Conservation (phyloP, 1,284 basidiomycete genomes). For the Takashimella tepidaria region DNA sequence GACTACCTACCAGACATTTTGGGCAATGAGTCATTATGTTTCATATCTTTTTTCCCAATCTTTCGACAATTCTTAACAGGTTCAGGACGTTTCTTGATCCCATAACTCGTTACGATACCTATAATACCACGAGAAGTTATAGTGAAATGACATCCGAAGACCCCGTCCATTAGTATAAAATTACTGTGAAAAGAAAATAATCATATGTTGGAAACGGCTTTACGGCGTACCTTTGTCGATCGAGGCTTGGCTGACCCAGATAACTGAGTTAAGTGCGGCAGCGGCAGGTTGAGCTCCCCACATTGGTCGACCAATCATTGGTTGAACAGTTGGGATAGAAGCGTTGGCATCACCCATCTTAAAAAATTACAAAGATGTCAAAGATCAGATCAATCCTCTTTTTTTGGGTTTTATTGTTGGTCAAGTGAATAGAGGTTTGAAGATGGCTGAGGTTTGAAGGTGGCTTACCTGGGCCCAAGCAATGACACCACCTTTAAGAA, state of each 20-base stretch:
- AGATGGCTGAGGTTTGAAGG: too few species aligned
- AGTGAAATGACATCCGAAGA: not conserved
- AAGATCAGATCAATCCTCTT: too few species aligned
- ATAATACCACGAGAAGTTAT: not conserved
- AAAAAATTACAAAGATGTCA: too few species aligned
- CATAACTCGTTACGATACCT: slow-evolving; percentile 63
- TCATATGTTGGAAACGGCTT: too few species aligned
- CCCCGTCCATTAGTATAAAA: too few species aligned
- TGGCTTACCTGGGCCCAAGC: slow-evolving; percentile 71
- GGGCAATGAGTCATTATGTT: slow-evolving; percentile 79
- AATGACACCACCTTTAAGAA: slow-evolving; percentile 91
- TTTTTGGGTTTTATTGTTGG: too few species aligned
- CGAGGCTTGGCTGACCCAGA: slow-evolving; percentile 78
- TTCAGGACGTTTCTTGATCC: slow-evolving; percentile 66
- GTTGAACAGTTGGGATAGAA: slow-evolving; percentile 90
- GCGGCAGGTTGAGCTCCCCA: slow-evolving; percentile 73
- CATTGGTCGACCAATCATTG: slow-evolving; percentile 79
- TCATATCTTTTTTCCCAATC: slow-evolving; percentile 85
- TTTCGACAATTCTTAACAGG: slow-evolving; percentile 72
- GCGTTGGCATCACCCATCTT: slow-evolving; percentile 87
- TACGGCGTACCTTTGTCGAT: slow-evolving; percentile 56
- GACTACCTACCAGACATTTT: slow-evolving; percentile 55
- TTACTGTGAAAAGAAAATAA: too few species aligned
- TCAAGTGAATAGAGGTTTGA: too few species aligned
- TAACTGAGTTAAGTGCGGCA: slow-evolving; percentile 71